Base-by-base conservation (phyloP, 805 yeast genomes). In the Saccharomycopsis selenospora region DNA sequence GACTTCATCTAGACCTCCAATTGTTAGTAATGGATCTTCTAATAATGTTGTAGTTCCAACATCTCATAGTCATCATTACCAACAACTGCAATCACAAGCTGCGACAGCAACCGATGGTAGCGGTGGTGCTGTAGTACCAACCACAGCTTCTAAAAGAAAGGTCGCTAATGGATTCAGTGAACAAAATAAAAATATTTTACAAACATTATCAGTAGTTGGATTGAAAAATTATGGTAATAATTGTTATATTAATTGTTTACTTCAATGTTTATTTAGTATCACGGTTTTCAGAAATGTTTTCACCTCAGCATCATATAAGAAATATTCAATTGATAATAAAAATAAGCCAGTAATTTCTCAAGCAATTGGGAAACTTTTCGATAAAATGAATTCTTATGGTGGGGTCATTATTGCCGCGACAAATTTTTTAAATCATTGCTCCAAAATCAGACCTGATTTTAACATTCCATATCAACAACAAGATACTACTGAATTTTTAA, bases 401-500 rank as follows among this genome's bases (percentile, higher is more conserved):
- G 78, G 80, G 2, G 72, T 75, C 40, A 71, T 81, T 0, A 77
- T 84, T 28, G 79, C 81, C 1, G 89, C 91, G 3, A 72, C 76
- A 6, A 75, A 77, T 40, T 83, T 85, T 57, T 67, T 84, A 38
- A 71, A 79, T 42, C 62, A 68, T 1, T 66, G 81, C 45, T 63
- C 76, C 20, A 52, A 65, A 4, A 58, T 82, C 20, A 77, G 82
- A 54, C 89, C 89, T 0, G 86, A 81, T 56, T 71, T 83, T 47
- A 67, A 69, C 54, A 82, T 85, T 10, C 91, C 91, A 0, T 63
- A 73, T 55, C 87, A 82, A 57, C 95, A 85, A 57, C 93, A 85
- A 59, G 95, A 85, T 61, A 81, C 90, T 1, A 88, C 85, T 47
- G 93, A 85, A 56, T 83, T 83, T 57, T 63, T 85, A 40, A 70